Evolutionary conservation across 495 filamentous ascomycete species (phyloP).

Genomic region (Hypomontagnella submonticulosa): DNA sequence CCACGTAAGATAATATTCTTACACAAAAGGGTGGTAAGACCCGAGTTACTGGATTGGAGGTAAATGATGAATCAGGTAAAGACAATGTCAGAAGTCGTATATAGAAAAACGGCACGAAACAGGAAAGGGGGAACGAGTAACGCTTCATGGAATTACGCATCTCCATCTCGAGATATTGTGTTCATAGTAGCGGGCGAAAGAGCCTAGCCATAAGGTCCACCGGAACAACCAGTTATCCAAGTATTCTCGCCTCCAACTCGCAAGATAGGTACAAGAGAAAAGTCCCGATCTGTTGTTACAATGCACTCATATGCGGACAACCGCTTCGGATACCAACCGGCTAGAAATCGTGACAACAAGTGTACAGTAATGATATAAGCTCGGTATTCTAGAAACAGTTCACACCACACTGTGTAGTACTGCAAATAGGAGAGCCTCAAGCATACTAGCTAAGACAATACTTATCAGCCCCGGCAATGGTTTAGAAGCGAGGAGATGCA

Average conservation of each 20-base stretch:
- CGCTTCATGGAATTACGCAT: slow-evolving; percentile 7
- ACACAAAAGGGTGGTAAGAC: slow-evolving; percentile 14
- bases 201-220: slow-evolving; percentile 13
- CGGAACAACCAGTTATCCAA: slow-evolving; percentile 13
- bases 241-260: slow-evolving; percentile 21
- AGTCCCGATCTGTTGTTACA: slow-evolving; percentile 30
- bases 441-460: slow-evolving; percentile 11
- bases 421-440: slow-evolving; percentile 24
- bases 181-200: slow-evolving; percentile 14
- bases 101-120: slow-evolving; percentile 4
- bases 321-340: slow-evolving; percentile 18
- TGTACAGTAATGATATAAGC: slow-evolving; percentile 31
- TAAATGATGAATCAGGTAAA: background rate
- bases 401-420: slow-evolving; percentile 13
- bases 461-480: slow-evolving; percentile 10
- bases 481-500: slow-evolving; percentile 41
- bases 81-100: background rate
- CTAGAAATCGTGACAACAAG: slow-evolving; percentile 34
- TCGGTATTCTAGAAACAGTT: slow-evolving; percentile 12
- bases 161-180: slow-evolving; percentile 21
- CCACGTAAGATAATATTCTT: slow-evolving; percentile 26
- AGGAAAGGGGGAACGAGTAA: background rate
- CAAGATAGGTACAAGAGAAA: slow-evolving; percentile 23
- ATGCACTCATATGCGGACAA: slow-evolving; percentile 32
- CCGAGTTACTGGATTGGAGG: slow-evolving; percentile 8